Conservation (phyloP, 768 basidiomycete genomes). For the Suillus fuscotomentosus region DNA sequence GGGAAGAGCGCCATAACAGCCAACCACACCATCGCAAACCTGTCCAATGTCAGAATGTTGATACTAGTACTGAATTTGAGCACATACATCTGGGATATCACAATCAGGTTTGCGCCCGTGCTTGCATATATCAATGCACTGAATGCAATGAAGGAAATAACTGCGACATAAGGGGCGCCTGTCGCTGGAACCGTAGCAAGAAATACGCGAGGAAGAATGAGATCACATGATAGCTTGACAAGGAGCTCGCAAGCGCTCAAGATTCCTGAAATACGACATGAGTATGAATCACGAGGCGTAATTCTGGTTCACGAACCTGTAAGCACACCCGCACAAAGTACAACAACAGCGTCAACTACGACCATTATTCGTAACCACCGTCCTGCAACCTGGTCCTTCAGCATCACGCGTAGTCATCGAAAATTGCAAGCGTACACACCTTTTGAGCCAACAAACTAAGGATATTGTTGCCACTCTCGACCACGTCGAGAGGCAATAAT, state of each 20-base stretch:
- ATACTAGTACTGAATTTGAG: not conserved
- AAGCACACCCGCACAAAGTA: slow-evolving; percentile 70
- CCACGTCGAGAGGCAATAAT: slow-evolving; percentile 49
- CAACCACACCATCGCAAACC: slow-evolving; percentile 70
- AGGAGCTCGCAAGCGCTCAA: slow-evolving; percentile 58
- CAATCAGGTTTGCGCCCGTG: slow-evolving; percentile 47
- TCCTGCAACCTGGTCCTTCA: slow-evolving; percentile 46
- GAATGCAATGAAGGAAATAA: slow-evolving; percentile 49
- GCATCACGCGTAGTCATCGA: not conserved
- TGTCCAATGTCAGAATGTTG: slow-evolving; percentile 17
- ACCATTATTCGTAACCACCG: slow-evolving; percentile 62
- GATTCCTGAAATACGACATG: slow-evolving; percentile 41
- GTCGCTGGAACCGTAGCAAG: slow-evolving; percentile 47
- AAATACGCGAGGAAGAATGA: slow-evolving; percentile 56
- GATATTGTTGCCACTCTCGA: slow-evolving; percentile 55
- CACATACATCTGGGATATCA: slow-evolving; percentile 60
- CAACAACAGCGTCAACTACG: slow-evolving; percentile 67
- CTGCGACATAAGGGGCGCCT: slow-evolving; percentile 50
- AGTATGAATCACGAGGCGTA: not conserved
- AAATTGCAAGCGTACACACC: slow-evolving; percentile 30
- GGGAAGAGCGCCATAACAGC: slow-evolving; percentile 66
- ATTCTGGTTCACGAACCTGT: slow-evolving; percentile 42
- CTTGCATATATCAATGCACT: slow-evolving; percentile 56
- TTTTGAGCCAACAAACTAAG: slow-evolving; percentile 61
- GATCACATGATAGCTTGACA: slow-evolving; percentile 56